phyloP scores from a whole-genome alignment of 1,284 basidiomycete genomes.

The Ceratobasidium sp. region DNA sequence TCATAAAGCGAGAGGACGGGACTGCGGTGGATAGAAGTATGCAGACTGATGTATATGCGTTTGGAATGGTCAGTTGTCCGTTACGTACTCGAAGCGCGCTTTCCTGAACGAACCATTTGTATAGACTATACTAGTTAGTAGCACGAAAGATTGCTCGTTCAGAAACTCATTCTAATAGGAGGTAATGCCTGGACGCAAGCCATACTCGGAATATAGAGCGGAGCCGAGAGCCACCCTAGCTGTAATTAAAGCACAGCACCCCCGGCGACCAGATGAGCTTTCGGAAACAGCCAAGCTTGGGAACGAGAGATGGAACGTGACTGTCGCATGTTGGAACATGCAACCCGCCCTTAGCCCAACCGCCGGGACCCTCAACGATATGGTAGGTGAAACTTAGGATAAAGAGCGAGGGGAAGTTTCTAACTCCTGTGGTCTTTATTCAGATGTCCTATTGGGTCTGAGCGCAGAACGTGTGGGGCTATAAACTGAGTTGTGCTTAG shows the following conservation, averaged over 20 bases:
- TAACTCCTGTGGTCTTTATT: not conserved
- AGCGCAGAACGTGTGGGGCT: too few species aligned
- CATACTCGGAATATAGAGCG: not conserved
- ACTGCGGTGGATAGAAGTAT: not conserved
- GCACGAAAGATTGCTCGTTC: not conserved
- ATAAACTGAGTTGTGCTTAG: too few species aligned
- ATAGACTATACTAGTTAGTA: not conserved
- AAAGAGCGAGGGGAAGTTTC: not conserved
- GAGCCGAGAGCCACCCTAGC: not conserved
- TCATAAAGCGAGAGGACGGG: not conserved
- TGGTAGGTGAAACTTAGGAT: not conserved
- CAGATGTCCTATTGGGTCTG: not conserved
- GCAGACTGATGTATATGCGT: slow-evolving; percentile 12
- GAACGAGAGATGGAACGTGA: not conserved
- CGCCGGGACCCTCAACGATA: not conserved
- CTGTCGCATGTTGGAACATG: slow-evolving; percentile 1
- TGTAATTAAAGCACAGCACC: not conserved
- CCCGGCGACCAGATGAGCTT: not conserved
- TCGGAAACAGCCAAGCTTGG: not conserved
- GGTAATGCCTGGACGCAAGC: slow-evolving; percentile 1
- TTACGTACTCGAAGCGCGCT: not conserved
- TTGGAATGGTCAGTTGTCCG: slow-evolving; percentile 3
- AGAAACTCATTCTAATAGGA: not conserved
- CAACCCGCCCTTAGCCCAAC: not conserved
- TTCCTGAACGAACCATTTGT: not conserved